These are phyloP conservation scores for Chamaecrista fasciculata DNA, from an alignment of 306 rosid species.

Conservation along the genomic window DNA sequence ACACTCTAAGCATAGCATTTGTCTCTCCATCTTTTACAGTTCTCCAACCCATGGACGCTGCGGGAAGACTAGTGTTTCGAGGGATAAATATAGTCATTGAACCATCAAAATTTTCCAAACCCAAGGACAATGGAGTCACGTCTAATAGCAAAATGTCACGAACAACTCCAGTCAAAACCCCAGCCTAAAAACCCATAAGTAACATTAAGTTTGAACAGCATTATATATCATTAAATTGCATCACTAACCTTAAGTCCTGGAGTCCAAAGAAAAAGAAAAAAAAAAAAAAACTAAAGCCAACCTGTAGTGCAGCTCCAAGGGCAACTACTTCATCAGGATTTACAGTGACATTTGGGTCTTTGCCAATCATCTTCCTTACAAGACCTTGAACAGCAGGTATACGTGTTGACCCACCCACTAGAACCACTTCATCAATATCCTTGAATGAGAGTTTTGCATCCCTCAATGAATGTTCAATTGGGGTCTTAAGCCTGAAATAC, in stretches of 20 bases:
- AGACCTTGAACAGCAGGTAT: too few species aligned
- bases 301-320: too few species aligned
- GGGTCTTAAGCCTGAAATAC: conserved; percentile 66
- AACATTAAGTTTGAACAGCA: not conserved
- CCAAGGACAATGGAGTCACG: too few species aligned
- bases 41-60: conserved; percentile 89
- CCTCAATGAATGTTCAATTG: conserved; percentile 88
- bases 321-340: too few species aligned
- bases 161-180: conserved; percentile 88
- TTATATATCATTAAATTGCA: not conserved
- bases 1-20: conserved; percentile 85
- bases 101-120: conserved; percentile 88
- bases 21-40: conserved; percentile 96
- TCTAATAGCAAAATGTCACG: conserved; percentile 73
- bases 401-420: too few species aligned
- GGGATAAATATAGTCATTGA: conserved; percentile 96
- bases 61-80: conserved; percentile 92
- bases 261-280: too few species aligned
- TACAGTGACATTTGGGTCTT: too few species aligned
- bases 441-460: conserved; percentile 87
- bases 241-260: not conserved
- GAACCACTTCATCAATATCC: conserved; percentile 87
- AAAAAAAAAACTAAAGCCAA: too few species aligned
- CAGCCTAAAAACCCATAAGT: conserved; percentile 55
- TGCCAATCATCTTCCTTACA: too few species aligned